phyloP scores from a whole-genome alignment of 2,329 filamentous ascomycete genomes.

The Neobulgaria alba region DNA sequence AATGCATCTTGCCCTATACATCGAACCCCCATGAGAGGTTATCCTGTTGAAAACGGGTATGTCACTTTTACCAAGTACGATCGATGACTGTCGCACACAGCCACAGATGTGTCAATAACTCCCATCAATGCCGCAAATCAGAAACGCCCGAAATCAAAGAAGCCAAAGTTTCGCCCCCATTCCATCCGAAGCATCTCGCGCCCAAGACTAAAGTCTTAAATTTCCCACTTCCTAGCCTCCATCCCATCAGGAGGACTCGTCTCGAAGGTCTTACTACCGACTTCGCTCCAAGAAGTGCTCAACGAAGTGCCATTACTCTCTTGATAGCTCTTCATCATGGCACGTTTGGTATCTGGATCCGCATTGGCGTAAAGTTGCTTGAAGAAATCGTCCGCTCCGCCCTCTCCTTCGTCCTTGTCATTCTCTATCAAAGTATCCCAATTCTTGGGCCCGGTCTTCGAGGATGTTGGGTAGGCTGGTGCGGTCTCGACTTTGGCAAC shows the following conservation, averaged over 20 bases:
- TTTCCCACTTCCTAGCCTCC: constrained; percentile 62
- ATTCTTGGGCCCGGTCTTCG: constrained; percentile 73
- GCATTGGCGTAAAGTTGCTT: constrained; percentile 76
- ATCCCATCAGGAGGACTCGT: constrained; percentile 69
- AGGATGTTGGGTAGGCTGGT: constrained; percentile 73
- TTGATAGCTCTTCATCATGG: constrained; percentile 95
- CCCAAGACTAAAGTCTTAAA: too few species aligned
- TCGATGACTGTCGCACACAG: too few species aligned
- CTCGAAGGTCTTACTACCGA: constrained; percentile 62
- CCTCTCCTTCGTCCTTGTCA: constrained; percentile 48
- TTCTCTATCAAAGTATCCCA: constrained; percentile 73
- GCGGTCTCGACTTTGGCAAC: constrained; percentile 17
- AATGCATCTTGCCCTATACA: too few species aligned
- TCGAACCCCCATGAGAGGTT: too few species aligned
- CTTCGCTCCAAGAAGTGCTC: constrained; percentile 87
- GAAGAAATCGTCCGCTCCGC: constrained; percentile 76
- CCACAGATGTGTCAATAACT: too few species aligned
- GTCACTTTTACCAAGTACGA: too few species aligned
- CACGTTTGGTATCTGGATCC: constrained; percentile 71
- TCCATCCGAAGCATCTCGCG: too few species aligned
- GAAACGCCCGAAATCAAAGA: too few species aligned
- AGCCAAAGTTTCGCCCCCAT: too few species aligned
- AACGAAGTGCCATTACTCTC: constrained; percentile 91
- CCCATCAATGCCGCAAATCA: too few species aligned
- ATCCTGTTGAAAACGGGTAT: too few species aligned